Percentiles rank a stretch among this genome's conserved stretches.
phyloP scores from a whole-genome alignment of 768 basidiomycete species.

The Mycena polygramma region DNA sequence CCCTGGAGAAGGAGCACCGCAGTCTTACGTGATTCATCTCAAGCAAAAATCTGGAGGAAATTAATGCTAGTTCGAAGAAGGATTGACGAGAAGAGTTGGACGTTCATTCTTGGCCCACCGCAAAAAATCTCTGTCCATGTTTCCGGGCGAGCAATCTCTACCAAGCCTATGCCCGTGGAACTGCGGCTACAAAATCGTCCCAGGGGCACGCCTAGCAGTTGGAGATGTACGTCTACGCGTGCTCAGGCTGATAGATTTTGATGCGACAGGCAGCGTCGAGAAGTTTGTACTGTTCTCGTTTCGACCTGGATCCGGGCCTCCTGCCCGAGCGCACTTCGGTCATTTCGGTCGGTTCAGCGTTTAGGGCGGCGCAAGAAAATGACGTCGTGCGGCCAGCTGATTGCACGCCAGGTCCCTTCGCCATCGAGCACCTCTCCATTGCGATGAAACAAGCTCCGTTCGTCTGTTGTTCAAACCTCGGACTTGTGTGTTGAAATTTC shows the following conservation, averaged over 20 bases:
- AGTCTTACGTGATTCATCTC: slow-evolving; percentile 9
- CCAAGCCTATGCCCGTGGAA: background rate
- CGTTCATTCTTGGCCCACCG: background rate
- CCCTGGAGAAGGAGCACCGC: slow-evolving; percentile 15
- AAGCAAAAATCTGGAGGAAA: background rate
- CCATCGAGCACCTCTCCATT: slow-evolving; percentile 2
- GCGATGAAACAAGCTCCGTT: slow-evolving; percentile 23
- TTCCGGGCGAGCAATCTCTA: background rate
- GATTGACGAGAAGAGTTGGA: slow-evolving; percentile 18
- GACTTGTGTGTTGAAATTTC: slow-evolving; percentile 3
- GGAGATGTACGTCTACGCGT: slow-evolving; percentile 9
- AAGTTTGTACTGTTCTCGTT: slow-evolving; percentile 18
- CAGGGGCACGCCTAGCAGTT: background rate
- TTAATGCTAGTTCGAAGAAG: slow-evolving; percentile 7
- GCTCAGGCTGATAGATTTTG: slow-evolving; percentile 12
- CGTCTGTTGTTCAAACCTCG: slow-evolving; percentile 1
- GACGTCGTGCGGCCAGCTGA: slow-evolving; percentile 27
- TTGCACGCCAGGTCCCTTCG: background rate
- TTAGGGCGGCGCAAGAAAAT: slow-evolving; percentile 26
- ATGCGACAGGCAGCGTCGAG: slow-evolving; percentile 6
- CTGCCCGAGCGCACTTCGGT: slow-evolving; percentile 12
- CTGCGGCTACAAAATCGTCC: background rate
- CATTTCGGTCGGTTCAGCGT: slow-evolving; percentile 10
- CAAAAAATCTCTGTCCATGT: slow-evolving; percentile 1
- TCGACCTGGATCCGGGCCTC: background rate